phyloP scores from a whole-genome alignment of 768 basidiomycete species.

The Tephrocybe rancida region DNA sequence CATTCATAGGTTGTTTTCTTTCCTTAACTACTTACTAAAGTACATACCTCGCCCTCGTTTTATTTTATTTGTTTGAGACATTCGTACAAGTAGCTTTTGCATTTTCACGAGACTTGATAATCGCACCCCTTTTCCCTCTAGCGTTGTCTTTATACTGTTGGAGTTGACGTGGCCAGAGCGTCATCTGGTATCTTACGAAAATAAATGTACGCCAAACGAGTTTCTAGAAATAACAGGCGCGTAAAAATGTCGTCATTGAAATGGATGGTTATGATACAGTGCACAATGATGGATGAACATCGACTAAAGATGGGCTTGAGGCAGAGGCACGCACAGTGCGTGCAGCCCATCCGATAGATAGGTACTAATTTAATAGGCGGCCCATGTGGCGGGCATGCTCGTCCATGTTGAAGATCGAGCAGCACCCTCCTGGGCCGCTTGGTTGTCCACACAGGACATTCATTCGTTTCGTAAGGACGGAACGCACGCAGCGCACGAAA shows the following conservation, averaged over 20 bases:
- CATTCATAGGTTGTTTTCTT: constrained; percentile 7
- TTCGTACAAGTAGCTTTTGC: background rate
- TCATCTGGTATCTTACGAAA: too few relatives aligned
- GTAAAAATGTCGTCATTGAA: background rate
- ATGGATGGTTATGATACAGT: constrained; percentile 13
- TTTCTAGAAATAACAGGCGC: background rate
- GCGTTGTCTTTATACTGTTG: too few relatives aligned
- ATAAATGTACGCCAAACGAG: too few relatives aligned
- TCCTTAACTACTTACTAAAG: background rate
- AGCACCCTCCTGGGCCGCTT: background rate
- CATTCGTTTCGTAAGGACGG: background rate
- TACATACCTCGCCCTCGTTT: background rate
- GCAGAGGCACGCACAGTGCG: background rate
- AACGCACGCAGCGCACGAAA: background rate
- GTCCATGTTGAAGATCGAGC: constrained; percentile 27
- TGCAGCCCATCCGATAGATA: constrained; percentile 5
- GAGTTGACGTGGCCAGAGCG: too few relatives aligned
- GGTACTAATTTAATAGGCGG: background rate
- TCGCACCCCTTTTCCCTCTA: background rate
- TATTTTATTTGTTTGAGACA: too few relatives aligned
- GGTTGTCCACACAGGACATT: background rate
- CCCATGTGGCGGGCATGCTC: constrained; percentile 1
- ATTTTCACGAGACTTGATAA: background rate
- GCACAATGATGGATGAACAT: constrained; percentile 24
- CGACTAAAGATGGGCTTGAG: constrained; percentile 6